phyloP scores from a whole-genome alignment of 129 eudicot species.

The Saussurea involucrata region DNA sequence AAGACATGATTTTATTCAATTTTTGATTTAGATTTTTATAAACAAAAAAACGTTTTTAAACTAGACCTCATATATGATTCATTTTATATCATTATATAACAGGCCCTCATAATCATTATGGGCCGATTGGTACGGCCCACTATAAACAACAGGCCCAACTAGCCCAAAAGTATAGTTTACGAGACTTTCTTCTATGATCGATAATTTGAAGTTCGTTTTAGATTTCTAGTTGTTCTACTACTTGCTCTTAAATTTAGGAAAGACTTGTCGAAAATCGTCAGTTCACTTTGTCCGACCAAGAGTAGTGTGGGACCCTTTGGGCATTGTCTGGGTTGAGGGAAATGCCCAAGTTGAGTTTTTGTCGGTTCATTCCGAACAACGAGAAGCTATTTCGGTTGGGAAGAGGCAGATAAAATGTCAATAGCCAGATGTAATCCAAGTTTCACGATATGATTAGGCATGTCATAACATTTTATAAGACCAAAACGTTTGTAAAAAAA shows the following conservation, averaged over 20 bases:
- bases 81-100: not conserved
- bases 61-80: not conserved
- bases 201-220: not conserved
- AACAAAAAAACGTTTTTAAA: not conserved
- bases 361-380: not conserved
- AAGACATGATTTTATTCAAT: not conserved
- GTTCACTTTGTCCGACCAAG: not conserved
- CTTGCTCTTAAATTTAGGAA: not conserved
- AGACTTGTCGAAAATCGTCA: not conserved
- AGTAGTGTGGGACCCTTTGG: not conserved
- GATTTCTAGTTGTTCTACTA: not conserved
- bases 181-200: not conserved
- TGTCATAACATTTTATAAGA: not conserved
- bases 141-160: not conserved
- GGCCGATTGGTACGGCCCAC: not conserved
- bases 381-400: not conserved
- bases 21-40: not conserved
- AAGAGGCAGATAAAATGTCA: not conserved
- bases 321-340: not conserved
- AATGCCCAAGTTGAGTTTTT: not conserved
- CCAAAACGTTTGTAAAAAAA: not conserved
- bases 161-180: not conserved
- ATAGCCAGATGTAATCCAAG: not conserved
- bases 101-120: not conserved
- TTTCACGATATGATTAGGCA: not conserved